Evolutionary conservation across 1,284 basidiomycete species (phyloP).

Genomic region (Pseudozyma tsukubaensis): DNA sequence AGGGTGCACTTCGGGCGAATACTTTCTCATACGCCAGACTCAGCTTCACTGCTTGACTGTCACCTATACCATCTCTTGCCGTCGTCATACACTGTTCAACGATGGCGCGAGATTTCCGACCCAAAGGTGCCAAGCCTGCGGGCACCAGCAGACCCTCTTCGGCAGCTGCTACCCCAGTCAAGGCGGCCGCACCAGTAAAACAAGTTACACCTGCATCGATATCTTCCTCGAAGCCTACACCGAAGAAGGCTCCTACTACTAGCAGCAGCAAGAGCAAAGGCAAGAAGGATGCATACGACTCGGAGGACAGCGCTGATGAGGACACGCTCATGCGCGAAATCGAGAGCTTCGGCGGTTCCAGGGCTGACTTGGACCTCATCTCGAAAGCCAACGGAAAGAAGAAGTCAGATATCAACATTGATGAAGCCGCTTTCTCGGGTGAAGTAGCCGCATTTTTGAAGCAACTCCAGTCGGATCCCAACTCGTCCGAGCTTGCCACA

Average conservation of each 20-base stretch:
- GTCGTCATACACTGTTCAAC: conserved; percentile 13
- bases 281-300: conserved; percentile 35
- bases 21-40: neutral
- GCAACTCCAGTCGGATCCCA: conserved; percentile 32
- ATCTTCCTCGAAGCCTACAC: conserved; percentile 25
- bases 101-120: conserved; percentile 59
- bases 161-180: conserved; percentile 4
- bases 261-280: conserved; percentile 10
- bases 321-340: conserved; percentile 47
- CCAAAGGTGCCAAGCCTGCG: conserved; percentile 40
- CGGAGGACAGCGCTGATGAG: conserved; percentile 47
- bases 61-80: neutral
- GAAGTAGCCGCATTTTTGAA: conserved; percentile 44
- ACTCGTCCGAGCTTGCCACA: conserved; percentile 16
- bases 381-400: conserved; percentile 36
- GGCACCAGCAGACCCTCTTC: conserved; percentile 5
- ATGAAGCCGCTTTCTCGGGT: conserved; percentile 37
- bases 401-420: conserved; percentile 33
- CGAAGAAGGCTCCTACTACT: conserved; percentile 12
- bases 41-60: conserved; percentile 1
- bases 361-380: conserved; percentile 45
- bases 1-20: neutral
- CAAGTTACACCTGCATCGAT: neutral
- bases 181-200: neutral
- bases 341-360: conserved; percentile 44